Evolutionary conservation across 305 asterid species (phyloP), one percentile per base, ranked within the genome.

Genomic region (Rubia balearica): DNA sequence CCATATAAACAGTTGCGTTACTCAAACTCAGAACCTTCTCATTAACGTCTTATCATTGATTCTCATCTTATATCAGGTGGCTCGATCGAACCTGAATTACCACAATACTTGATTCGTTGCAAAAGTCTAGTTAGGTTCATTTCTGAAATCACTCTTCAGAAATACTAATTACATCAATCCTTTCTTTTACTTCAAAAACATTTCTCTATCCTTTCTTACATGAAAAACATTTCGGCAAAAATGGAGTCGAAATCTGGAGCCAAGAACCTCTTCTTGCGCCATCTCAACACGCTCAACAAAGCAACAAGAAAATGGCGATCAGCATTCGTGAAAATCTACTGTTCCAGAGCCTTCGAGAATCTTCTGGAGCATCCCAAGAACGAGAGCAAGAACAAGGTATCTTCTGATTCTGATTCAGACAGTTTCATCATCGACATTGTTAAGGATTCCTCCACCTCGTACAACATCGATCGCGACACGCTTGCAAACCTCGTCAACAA

Each of bases 401-500:
- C 77, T 17, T 0, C 10, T 9, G 46, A 67, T 8, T 56, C 83
- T 8, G 68, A 67, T 13, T 56, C 83, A 16, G 71, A 75, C 33
- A 41, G 38, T 53, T 14, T 73, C 0, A 49, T 72, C 2, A 71
- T 62, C 60, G 70, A 78, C 70, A 61, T 73, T 36, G 68, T 19
- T 56, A 38, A 77, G 60, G 61, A 72, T 21, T 67, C 22, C 2
- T 67, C 79, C 24, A 14, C 30, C n/a, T 63, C 76, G 53, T 74
- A 82, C 41, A 27, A 4, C 7, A 16, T 77, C 56, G 85, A 85
- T 22, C 78, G 45, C 17, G 38, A 73, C 19, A 68, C 30, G 60
- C 83, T 89, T 33, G 16, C 81, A 0, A 79, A 72, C 53, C 78
- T 89, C 41, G 87, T 82, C 55, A 87, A 75, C 53, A 81, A 84